Conservation (phyloP, 2,329 filamentous ascomycete species). For the Didymella lethalis region DNA sequence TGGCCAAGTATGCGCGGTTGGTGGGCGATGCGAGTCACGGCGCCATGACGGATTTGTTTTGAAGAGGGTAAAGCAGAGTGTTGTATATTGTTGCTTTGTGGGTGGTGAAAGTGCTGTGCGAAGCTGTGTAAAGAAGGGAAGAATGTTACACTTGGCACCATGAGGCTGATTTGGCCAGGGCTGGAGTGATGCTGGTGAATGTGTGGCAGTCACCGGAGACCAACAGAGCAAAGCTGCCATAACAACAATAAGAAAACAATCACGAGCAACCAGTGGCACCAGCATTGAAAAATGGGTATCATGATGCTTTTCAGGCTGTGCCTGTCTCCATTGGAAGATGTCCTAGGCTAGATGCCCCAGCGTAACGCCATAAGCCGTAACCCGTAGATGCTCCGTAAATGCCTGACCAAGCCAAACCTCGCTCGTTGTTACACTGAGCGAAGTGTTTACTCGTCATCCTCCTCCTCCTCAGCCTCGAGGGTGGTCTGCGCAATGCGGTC, state of each 20-base stretch:
- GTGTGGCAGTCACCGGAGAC: neutral
- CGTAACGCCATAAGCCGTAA: slow-evolving; percentile 50
- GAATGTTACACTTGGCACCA: too few relatives aligned
- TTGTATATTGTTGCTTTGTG: neutral
- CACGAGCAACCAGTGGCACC: neutral
- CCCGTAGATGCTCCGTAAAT: slow-evolving; percentile 37
- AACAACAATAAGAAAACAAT: neutral
- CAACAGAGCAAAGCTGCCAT: neutral
- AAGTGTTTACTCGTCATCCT: slow-evolving; percentile 51
- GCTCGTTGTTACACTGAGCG: too few relatives aligned
- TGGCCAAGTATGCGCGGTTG: slow-evolving; percentile 89
- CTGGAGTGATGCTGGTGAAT: neutral
- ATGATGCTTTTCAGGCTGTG: slow-evolving; percentile 44
- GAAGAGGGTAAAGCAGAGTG: neutral
- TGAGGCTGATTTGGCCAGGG: too few relatives aligned
- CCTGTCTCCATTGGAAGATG: slow-evolving; percentile 43
- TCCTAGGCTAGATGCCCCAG: slow-evolving; percentile 47
- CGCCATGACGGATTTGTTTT: slow-evolving; percentile 83
- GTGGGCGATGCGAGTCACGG: slow-evolving; percentile 93
- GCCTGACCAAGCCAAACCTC: neutral
- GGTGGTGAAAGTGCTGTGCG: too few relatives aligned
- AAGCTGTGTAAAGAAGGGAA: too few relatives aligned
- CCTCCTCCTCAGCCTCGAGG: slow-evolving; percentile 61
- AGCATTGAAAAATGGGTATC: slow-evolving; percentile 31
- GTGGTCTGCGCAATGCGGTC: slow-evolving; percentile 71